These are phyloP conservation scores for Trichosporon sp. DNA, from an alignment of 1,284 basidiomycete genomes.

Conservation along the genomic window DNA sequence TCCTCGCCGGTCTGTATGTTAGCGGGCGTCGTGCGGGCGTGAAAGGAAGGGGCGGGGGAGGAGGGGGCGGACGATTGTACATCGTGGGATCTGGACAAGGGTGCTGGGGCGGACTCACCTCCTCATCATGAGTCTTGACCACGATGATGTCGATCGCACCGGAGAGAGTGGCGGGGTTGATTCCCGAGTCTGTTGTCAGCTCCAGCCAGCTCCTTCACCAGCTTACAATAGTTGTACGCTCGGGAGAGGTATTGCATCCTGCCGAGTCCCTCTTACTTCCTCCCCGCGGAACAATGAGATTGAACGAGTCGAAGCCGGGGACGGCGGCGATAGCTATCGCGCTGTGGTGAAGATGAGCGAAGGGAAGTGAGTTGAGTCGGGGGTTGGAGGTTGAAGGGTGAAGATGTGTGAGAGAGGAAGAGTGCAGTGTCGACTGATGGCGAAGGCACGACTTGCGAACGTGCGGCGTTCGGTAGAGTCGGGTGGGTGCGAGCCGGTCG, in stretches of 20 bases:
- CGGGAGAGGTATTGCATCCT: slow-evolving; percentile 55
- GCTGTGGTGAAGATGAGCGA: too few relatives aligned
- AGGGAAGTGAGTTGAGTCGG: too few relatives aligned
- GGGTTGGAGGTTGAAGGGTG: too few relatives aligned
- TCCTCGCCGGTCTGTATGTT: slow-evolving; percentile 52
- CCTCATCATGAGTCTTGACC: slow-evolving; percentile 68
- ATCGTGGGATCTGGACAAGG: not conserved
- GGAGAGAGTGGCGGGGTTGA: slow-evolving; percentile 91
- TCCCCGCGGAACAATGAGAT: too few relatives aligned
- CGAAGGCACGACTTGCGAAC: too few relatives aligned
- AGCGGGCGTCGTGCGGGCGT: not conserved
- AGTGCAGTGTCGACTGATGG: too few relatives aligned
- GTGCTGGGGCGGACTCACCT: slow-evolving; percentile 51
- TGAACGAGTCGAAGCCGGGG: too few relatives aligned
- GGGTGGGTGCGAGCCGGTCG: too few relatives aligned
- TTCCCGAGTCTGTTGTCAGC: slow-evolving; percentile 57
- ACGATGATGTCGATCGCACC: slow-evolving; percentile 98
- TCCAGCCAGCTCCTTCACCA: not conserved
- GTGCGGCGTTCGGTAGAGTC: too few relatives aligned
- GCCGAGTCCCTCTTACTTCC: not conserved
- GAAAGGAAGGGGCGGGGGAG: not conserved
- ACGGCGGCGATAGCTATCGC: too few relatives aligned
- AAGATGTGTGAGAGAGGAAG: too few relatives aligned
- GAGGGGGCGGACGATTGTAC: not conserved
- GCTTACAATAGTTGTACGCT: slow-evolving; percentile 55